Base-by-base conservation (phyloP, 2,329 filamentous ascomycete genomes). In the Cladosporium colombiae region DNA sequence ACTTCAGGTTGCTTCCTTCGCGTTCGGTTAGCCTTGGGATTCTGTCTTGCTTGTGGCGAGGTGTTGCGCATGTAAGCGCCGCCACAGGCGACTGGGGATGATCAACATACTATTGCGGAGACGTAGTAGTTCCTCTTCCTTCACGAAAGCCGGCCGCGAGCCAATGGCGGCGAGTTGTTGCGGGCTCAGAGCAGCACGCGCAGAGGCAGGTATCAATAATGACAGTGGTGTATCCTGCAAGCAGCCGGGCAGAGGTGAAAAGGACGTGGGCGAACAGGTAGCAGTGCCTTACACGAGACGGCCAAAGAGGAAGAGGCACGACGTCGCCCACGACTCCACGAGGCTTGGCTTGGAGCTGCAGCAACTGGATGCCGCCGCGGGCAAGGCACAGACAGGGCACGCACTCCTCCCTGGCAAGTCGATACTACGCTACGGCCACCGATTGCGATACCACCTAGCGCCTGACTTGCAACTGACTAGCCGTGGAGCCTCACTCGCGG, bases 371-470 rank as follows among this genome's bases (percentile, higher is more conserved):
- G 49, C 29, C 29, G 60, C 60, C 44, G 59, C 59, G 59, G 59
- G 57, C 57, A 49, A 31, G 40, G 57, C 57, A 49, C 57, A 49
- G 37, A 49, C 37, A 31, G 18, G 25, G 40, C 52, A 55, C 52
- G 52, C 52, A 29, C 27, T 33, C n/a, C 57, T 35, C 13, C 18
- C 56, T 50, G 23, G 57, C 57, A 40, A 60, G 37, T 60, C 52
- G 57, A 46, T 50, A 33, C 59, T 35, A 55, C 61, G 61, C 50
- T 63, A 63, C 61, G 50, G 50, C 50, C 61, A 46, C 23, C 61
- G 61, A 63, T 62, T 53, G 35, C 61, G 50, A 56, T 63, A 56
- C 60, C 49, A 46, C 60, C 46, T 63, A 63, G 61, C 61, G 61
- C 50, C 50, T 33, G 52, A 33, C 27, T 29, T 29, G 50, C 27